Conservation (phyloP, 169 alveolate genomes). For the Eimeria tenella region DNA sequence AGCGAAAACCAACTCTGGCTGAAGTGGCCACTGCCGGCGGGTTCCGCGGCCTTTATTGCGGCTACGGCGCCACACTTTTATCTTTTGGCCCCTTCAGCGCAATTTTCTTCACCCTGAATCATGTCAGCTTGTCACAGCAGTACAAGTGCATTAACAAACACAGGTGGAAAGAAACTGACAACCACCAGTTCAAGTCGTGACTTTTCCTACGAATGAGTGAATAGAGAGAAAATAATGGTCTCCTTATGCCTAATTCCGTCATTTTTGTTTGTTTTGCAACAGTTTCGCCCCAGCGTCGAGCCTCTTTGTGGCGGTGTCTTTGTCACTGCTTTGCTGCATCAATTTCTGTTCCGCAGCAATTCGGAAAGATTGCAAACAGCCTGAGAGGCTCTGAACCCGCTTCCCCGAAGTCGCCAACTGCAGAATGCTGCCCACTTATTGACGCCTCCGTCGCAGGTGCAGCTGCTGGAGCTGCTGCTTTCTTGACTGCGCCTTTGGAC, state of each 20-base stretch:
- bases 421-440: slow-evolving; percentile 7
- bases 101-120: slow-evolving; percentile 77
- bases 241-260: background rate
- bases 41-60: slow-evolving; percentile 65
- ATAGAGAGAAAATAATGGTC: background rate
- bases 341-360: background rate
- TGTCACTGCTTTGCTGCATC: background rate
- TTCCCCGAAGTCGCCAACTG: background rate
- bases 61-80: slow-evolving; percentile 81
- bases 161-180: too few species aligned
- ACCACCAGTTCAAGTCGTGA: too few species aligned
- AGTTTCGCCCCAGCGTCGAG: background rate
- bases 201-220: background rate
- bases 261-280: too few species aligned
- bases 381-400: background rate
- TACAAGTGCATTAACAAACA: background rate
- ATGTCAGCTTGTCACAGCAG: slow-evolving; percentile 40
- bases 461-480: slow-evolving; percentile 77
- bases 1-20: background rate
- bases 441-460: slow-evolving; percentile 68
- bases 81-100: slow-evolving; percentile 84
- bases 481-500: slow-evolving; percentile 74
- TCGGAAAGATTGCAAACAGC: background rate
- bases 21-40: slow-evolving; percentile 47
- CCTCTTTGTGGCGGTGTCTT: background rate